A percentile compares a stretch with the other conserved stretches of the same genome.
Conservation (phyloP, 208 protist genomes). For the Leishmania guyanensis region DNA sequence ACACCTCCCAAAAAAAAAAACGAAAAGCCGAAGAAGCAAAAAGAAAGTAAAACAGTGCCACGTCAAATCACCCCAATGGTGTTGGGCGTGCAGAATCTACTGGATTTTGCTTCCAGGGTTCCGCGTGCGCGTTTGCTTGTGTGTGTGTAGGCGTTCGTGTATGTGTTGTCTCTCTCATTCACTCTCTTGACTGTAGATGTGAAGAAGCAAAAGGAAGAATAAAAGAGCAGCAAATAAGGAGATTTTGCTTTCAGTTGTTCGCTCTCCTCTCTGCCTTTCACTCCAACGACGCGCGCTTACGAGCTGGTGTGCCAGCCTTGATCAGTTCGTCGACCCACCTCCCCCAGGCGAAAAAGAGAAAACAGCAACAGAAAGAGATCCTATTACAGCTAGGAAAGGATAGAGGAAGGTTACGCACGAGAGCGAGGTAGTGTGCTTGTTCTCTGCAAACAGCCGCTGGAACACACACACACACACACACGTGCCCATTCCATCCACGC, state of each 20-base stretch:
- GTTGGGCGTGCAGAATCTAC: background rate
- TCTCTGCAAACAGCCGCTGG: background rate
- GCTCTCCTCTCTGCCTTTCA: background rate
- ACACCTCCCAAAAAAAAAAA: background rate
- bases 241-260: too few species aligned
- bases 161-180: background rate
- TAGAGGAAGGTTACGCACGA: background rate
- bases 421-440: too few species aligned
- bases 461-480: background rate
- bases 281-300: background rate
- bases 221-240: background rate
- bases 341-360: background rate
- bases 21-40: background rate
- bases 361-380: background rate
- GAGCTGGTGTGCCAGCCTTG: background rate
- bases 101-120: background rate
- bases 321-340: background rate
- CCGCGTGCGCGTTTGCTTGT: background rate
- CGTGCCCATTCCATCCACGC: background rate
- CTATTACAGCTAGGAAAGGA: background rate
- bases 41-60: background rate
- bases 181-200: background rate
- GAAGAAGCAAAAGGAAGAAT: background rate
- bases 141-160: background rate
- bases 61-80: background rate